phyloP scores from a whole-genome alignment of 2,329 filamentous ascomycete genomes.

The Alternaria dauci region DNA sequence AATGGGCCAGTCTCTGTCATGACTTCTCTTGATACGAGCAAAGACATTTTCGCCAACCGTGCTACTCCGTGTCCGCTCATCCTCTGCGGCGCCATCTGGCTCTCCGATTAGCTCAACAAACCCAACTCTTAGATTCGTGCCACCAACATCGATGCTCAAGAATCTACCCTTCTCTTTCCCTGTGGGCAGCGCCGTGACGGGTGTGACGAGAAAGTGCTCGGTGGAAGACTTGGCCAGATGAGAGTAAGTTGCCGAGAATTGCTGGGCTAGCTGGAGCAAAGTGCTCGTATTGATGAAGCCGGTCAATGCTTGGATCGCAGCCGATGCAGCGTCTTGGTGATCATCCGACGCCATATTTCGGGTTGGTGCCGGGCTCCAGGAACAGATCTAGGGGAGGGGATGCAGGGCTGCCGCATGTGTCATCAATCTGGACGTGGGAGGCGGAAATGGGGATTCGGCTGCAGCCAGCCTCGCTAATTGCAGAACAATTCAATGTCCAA shows the following conservation, averaged over 20 bases:
- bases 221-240: conserved; percentile 46
- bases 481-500: neutral
- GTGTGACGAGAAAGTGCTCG: conserved; percentile 53
- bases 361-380: conserved; percentile 9
- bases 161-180: conserved; percentile 71
- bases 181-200: conserved; percentile 55
- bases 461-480: neutral
- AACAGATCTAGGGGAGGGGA: conserved; percentile 2
- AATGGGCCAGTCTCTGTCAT: conserved; percentile 79
- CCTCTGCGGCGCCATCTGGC: conserved; percentile 40
- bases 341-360: conserved; percentile 28
- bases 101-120: conserved; percentile 68
- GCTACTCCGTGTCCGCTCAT: conserved; percentile 20
- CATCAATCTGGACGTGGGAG: neutral
- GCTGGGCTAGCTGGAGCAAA: conserved; percentile 45
- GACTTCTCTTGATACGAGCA: conserved; percentile 62
- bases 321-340: conserved; percentile 17
- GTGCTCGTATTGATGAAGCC: conserved; percentile 41
- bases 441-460: too few species aligned
- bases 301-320: conserved; percentile 42
- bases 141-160: conserved; percentile 62
- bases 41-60: conserved; percentile 30
- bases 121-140: conserved; percentile 73
- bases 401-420: conserved; percentile 15
- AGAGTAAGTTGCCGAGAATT: conserved; percentile 49